A percentile compares a stretch with the other conserved stretches of the same genome.
Conservation (phyloP, 2,329 filamentous ascomycete genomes). For the Mariannaea elegans region DNA sequence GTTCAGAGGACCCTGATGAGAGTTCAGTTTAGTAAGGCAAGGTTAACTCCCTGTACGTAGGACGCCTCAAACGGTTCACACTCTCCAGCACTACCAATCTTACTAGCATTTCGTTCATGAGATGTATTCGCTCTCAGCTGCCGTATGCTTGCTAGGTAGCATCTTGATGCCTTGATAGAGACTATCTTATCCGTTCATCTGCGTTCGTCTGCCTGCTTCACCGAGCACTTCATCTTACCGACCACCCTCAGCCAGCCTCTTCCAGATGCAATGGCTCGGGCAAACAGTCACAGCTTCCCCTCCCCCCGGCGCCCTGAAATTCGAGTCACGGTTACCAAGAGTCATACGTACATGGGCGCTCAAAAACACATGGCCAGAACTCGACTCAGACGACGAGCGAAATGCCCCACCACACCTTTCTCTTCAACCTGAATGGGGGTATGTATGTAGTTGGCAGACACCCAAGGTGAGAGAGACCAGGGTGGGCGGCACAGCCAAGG, state of each 20-base stretch:
- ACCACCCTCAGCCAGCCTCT: not conserved
- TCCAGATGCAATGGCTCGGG: not conserved
- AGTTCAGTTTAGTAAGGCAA: too few species aligned
- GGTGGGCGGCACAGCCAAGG: too few species aligned
- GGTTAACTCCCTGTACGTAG: too few species aligned
- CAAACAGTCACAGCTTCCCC: conserved; percentile 3
- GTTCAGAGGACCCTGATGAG: too few species aligned
- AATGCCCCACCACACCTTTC: not conserved
- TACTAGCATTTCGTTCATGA: too few species aligned
- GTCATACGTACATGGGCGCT: not conserved
- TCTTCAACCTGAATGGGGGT: not conserved
- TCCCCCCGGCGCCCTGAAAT: not conserved
- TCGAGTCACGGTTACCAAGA: not conserved
- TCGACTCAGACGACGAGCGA: not conserved
- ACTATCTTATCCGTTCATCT: not conserved
- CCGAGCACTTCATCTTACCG: not conserved
- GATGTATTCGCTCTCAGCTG: too few species aligned
- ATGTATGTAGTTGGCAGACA: too few species aligned
- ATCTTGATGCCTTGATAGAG: not conserved
- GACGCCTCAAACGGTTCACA: too few species aligned
- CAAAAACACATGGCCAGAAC: not conserved
- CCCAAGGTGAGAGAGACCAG: not conserved
- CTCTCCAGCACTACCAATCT: too few species aligned
- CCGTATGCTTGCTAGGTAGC: too few species aligned
- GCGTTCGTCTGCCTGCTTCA: conserved; percentile 6